These are phyloP conservation scores for Haplosporangium sp. DNA, from an alignment of 371 early-diverging fungal species.

Conservation along the genomic window DNA sequence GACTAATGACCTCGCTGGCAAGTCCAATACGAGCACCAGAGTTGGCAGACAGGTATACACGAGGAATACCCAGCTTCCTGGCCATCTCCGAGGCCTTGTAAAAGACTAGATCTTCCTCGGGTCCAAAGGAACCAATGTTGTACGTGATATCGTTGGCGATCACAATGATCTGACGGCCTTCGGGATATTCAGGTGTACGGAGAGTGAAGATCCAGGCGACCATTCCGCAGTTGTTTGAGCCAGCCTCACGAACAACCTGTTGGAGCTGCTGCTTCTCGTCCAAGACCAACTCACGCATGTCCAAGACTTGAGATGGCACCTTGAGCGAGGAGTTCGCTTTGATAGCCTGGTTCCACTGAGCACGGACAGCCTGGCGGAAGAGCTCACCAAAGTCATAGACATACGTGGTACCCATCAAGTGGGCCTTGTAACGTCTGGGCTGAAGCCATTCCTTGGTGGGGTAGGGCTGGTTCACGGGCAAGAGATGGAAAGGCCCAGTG, in stretches of 20 bases:
- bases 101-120: conserved; percentile 94
- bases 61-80: conserved; percentile 87
- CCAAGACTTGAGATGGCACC: conserved; percentile 78
- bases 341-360: conserved; percentile 78
- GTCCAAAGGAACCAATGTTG: conserved; percentile 98
- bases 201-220: conserved; percentile 94
- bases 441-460: conserved; percentile 96
- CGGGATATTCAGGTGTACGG: conserved; percentile 95
- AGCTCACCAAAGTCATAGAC: conserved; percentile 98
- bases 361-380: conserved; percentile 87
- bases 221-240: conserved; percentile 96
- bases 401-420: conserved; percentile 97
- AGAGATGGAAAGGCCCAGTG: conserved; percentile 87
- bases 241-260: conserved; percentile 86
- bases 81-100: conserved; percentile 92
- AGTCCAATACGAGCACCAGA: conserved; percentile 99
- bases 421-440: conserved; percentile 97
- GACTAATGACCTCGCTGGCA: conserved; percentile 89
- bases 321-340: conserved; percentile 65
- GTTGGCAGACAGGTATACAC: conserved; percentile 98
- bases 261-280: conserved; percentile 84
- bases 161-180: conserved; percentile 89
- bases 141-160: conserved; percentile 98
- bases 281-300: conserved; percentile 88
- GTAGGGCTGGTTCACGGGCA: conserved; percentile 86